Evolutionary conservation across 1,284 basidiomycete species (phyloP).

Genomic region (Ustilago tritici): DNA sequence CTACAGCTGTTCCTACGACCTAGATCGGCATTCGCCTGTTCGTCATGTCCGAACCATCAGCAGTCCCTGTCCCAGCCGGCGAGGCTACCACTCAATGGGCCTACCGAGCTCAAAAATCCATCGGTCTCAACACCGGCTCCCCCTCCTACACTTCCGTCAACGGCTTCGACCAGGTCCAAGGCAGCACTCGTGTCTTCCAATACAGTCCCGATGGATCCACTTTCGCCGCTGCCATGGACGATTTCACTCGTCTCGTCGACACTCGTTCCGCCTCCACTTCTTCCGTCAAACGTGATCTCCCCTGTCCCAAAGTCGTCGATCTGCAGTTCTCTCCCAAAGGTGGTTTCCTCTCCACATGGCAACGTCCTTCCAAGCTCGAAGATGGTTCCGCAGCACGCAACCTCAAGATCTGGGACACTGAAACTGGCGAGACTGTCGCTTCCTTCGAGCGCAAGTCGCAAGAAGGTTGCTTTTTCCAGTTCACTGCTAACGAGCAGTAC

Average conservation of each 20-base stretch:
- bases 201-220: conserved; percentile 90
- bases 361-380: conserved; percentile 82
- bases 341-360: conserved; percentile 92
- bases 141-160: conserved; percentile 80
- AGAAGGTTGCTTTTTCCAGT: conserved; percentile 82
- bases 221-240: conserved; percentile 84
- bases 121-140: conserved; percentile 84
- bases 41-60: conserved; percentile 42
- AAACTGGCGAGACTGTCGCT: conserved; percentile 82
- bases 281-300: conserved; percentile 55
- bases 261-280: conserved; percentile 61
- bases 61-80: conserved; percentile 33
- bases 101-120: conserved; percentile 89
- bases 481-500: conserved; percentile 89
- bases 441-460: conserved; percentile 85
- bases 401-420: conserved; percentile 83
- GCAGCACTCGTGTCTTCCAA: conserved; percentile 79
- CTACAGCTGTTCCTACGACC: not conserved
- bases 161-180: conserved; percentile 77
- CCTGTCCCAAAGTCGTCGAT: conserved; percentile 80
- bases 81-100: conserved; percentile 58
- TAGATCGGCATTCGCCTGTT: not conserved
- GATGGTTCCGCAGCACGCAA: conserved; percentile 84
- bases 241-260: conserved; percentile 81
- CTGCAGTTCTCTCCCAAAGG: conserved; percentile 91